Evolutionary conservation across 176 grass and related monocot genomes (phyloP), one percentile per base, ranked within the genome.

Genomic region (bread wheat (Triticum aestivum)): DNA sequence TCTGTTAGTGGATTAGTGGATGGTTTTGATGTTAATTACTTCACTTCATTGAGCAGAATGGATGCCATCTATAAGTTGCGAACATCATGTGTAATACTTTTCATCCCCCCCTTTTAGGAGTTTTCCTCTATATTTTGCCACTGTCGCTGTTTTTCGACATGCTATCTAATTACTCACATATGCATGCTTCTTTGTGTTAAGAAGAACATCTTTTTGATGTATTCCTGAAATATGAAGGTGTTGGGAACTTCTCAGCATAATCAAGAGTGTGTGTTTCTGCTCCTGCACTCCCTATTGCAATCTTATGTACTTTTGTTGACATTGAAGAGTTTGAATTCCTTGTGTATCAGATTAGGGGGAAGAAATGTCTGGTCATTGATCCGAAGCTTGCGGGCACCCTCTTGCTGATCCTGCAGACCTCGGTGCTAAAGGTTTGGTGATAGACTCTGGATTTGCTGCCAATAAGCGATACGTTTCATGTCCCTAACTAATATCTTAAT

Each of bases 361-460:
- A 92, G 81, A 96, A 98, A 76, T 96, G 92, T 51, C 66, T 96
- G 20, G 88, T 98, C 9, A 96, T 96, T 9, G 96, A 98, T 27
- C 93, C 93, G 0, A 98, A 92, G 90, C 91, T 98, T 1, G 88
- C 88, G 4, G 96, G 96, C 27, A 92, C 92, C 23, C 88, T 96
- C 30, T 92, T 92, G 13, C 70, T 96, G 23, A 33, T 96, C 12
- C 83, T 96, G 64, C 96, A 89, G 75, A 95, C 79, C 5, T 98
- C 93, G 6, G 61, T 90, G 41, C 88, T 98, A 26, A 98, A 94
- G 93, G 93, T 94, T 80, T 0, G 21, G 65, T 83, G 20, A 41
- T 47, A n/a, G 6, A 6, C 2, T 52, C 15, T 71, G 17, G 1
- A n/a, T 63, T 15, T 86, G 5, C 52, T n/a, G 2, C 64, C 14